These are phyloP conservation scores for Boletus rufocinnamomeus DNA, from an alignment of 768 basidiomycete species.

Conservation along the genomic window DNA sequence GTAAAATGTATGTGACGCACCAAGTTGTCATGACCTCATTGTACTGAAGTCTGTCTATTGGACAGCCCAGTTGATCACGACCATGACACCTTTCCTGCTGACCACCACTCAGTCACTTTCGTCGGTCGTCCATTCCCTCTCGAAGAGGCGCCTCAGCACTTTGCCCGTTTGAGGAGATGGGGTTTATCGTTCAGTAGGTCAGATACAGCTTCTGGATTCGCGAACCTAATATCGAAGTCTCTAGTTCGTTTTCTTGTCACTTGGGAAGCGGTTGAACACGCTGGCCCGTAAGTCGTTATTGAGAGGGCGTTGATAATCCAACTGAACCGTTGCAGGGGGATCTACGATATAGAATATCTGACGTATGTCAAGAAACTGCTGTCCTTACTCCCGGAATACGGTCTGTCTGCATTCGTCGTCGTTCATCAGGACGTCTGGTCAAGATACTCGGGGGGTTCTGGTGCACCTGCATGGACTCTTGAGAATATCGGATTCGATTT, in stretches of 20 bases:
- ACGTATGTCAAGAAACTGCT: slow-evolving; percentile 72
- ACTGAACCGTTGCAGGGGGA: slow-evolving; percentile 51
- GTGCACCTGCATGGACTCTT: slow-evolving; percentile 96
- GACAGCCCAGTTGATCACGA: slow-evolving; percentile 69
- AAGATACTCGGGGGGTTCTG: slow-evolving; percentile 90
- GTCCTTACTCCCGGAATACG: slow-evolving; percentile 68
- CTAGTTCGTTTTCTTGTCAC: slow-evolving; percentile 90
- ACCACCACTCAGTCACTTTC: slow-evolving; percentile 71
- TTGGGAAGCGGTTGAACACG: slow-evolving; percentile 97
- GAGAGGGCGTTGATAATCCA: neutral
- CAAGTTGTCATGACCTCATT: slow-evolving; percentile 24
- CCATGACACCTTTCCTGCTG: slow-evolving; percentile 65
- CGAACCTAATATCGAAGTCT: neutral
- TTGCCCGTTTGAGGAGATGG: slow-evolving; percentile 80
- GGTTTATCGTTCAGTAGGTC: slow-evolving; percentile 80
- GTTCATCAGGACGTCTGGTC: slow-evolving; percentile 98
- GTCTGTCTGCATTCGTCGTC: slow-evolving; percentile 71
- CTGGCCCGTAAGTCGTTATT: slow-evolving; percentile 70
- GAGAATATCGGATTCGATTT: slow-evolving; percentile 86
- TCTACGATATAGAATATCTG: slow-evolving; percentile 84
- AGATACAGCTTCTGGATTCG: neutral
- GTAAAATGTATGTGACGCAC: slow-evolving; percentile 63
- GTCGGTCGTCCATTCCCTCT: slow-evolving; percentile 91
- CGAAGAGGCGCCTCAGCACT: slow-evolving; percentile 83
- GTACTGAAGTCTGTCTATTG: neutral